phyloP scores from a whole-genome alignment of 768 basidiomycete species.

The Dioszegia crocea region DNA sequence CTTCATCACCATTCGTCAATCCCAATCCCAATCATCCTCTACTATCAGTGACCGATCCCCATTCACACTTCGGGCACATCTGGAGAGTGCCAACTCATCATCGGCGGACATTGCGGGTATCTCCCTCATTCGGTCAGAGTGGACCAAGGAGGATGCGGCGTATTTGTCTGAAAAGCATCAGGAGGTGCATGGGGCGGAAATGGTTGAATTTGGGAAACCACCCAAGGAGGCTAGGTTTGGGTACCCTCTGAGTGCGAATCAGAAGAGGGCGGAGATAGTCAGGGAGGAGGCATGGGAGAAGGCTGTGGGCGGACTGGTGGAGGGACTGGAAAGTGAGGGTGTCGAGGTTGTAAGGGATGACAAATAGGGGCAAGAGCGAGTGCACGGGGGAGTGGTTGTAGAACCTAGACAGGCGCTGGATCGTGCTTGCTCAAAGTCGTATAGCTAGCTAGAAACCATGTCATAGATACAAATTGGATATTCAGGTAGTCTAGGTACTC shows the following conservation, averaged over 20 bases:
- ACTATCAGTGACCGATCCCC: conserved; percentile 5
- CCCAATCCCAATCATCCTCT: conserved; percentile 26
- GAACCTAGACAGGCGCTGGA: too few species aligned
- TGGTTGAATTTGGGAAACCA: conserved; percentile 29
- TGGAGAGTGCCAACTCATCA: background rate
- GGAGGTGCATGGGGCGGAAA: conserved; percentile 9
- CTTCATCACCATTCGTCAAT: conserved; percentile 69
- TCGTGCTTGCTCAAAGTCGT: too few species aligned
- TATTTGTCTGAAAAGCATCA: conserved; percentile 10
- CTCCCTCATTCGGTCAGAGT: conserved; percentile 16
- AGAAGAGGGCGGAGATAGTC: conserved; percentile 11
- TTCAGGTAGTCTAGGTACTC: too few species aligned
- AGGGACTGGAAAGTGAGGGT: background rate
- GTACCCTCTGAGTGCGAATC: conserved; percentile 22
- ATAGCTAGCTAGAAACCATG: too few species aligned
- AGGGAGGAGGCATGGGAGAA: conserved; percentile 17
- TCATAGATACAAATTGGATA: too few species aligned
- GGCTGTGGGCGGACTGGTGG: conserved; percentile 5
- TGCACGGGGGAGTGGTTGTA: background rate
- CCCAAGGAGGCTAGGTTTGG: conserved; percentile 33
- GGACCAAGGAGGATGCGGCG: conserved; percentile 7
- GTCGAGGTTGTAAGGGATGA: conserved; percentile 2
- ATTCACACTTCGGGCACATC: conserved; percentile 16
- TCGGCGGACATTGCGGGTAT: conserved; percentile 9
- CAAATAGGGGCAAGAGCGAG: background rate